Evolutionary conservation across 169 alveolate species (phyloP), one percentile per base, ranked within the genome.

Genomic region (Plasmodium vivax): DNA sequence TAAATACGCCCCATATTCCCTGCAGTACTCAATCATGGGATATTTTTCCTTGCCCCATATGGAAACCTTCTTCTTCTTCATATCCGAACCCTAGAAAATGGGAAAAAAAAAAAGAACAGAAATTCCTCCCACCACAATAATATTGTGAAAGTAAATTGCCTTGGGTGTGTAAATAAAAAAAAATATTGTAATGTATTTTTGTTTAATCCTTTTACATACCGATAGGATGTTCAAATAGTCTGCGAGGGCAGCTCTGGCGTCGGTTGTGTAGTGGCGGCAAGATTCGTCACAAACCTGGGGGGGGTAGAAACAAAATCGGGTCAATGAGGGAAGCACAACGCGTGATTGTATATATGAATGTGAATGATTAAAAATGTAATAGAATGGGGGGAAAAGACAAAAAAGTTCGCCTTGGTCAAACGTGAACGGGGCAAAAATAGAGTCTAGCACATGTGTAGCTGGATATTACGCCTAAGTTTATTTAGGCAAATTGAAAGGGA

Each of bases 21-120:
- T 58, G 74, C 32, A 58, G 32, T 85, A 85, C 93, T 85, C 85
- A 85, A 85, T 32, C 93, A 85, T 85, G 41, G 93, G 93, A 14
- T 85, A 85, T 73, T 85, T 85, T 23, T 85, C 93, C 62, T 85
- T 85, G 27, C 93, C 93, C 93, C 93, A 85, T 74, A 85, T 85
- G 43, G 93, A 85, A 16, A 85, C 93, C 41, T 85, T 85, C 58
- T 85, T 85, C 58, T 75, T 85, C 68, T 85, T 56, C 0, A 81
- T 73, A 36, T 85, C 93, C 80, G 93, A 47, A 32, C 93, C 93
- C 93, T 85, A 19, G 30, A 34, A 3, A 72, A 73, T 27, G 16
- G 16, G 47, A 12, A 30, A 14, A 32, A 47, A 32, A 73, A 72
- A 68, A 38, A 36, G 72, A 8, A 56, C 19, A 12, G 32, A 54